phyloP scores from a whole-genome alignment of 2,329 filamentous ascomycete species.

The Aspergillus sclerotialis region DNA sequence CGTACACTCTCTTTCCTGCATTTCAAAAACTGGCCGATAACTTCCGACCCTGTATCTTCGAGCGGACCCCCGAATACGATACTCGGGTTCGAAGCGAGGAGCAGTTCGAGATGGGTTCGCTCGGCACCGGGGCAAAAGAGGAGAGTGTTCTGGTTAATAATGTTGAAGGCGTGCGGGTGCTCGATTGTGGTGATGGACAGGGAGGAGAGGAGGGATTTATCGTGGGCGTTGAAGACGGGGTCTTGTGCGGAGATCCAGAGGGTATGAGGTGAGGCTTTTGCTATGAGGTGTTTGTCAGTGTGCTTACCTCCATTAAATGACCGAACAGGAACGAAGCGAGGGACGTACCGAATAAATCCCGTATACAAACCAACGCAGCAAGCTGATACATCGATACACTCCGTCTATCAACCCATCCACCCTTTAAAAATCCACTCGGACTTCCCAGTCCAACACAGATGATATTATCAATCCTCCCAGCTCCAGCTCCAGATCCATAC shows the following conservation, averaged over 20 bases:
- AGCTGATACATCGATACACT: slow-evolving; percentile 36
- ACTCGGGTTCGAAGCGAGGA: slow-evolving; percentile 44
- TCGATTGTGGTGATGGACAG: slow-evolving; percentile 31
- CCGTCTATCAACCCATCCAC: slow-evolving; percentile 36
- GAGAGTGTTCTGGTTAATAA: slow-evolving; percentile 45
- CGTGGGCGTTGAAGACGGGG: slow-evolving; percentile 46
- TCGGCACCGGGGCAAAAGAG: slow-evolving; percentile 56
- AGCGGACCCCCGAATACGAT: slow-evolving; percentile 51
- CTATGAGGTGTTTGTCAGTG: neutral
- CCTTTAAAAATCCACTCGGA: slow-evolving; percentile 34
- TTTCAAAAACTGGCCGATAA: slow-evolving; percentile 14
- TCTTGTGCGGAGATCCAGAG: slow-evolving; percentile 44
- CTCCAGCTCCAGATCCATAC: neutral
- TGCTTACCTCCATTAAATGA: neutral
- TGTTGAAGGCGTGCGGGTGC: slow-evolving; percentile 47
- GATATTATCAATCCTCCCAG: slow-evolving; percentile 17
- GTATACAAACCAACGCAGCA: slow-evolving; percentile 27
- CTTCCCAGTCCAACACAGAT: slow-evolving; percentile 37
- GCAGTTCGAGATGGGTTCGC: slow-evolving; percentile 44
- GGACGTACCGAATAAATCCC: slow-evolving; percentile 19
- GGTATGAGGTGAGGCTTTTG: too few species aligned
- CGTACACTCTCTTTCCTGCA: slow-evolving; percentile 14
- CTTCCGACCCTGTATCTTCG: slow-evolving; percentile 22
- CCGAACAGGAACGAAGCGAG: too few species aligned
- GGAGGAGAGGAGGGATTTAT: slow-evolving; percentile 29